A percentile compares a stretch with the other conserved stretches of the same genome.
These are phyloP conservation scores for Graphiopsis chlorocephala DNA, from an alignment of 2,329 filamentous ascomycete genomes.

Conservation along the genomic window DNA sequence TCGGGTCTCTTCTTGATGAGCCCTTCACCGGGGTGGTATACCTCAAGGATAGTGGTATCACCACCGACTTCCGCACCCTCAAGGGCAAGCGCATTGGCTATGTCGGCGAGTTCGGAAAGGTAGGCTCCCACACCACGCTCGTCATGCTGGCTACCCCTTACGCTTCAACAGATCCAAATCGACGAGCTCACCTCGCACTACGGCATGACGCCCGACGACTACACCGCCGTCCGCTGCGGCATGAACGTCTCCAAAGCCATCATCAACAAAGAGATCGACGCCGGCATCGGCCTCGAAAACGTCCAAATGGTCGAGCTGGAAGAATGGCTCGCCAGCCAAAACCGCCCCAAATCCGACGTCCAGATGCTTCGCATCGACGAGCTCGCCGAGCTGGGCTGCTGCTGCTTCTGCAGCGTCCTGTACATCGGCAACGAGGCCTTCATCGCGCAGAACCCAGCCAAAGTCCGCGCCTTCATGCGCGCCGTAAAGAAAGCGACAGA, in stretches of 20 bases:
- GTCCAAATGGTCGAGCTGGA: constrained; percentile 81
- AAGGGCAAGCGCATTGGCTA: constrained; percentile 77
- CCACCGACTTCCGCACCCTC: constrained; percentile 69
- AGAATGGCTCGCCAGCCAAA: constrained; percentile 66
- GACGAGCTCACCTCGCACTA: constrained; percentile 78
- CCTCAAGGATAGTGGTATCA: constrained; percentile 71
- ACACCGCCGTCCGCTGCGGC: constrained; percentile 73
- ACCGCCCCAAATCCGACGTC: constrained; percentile 63
- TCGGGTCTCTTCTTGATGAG: constrained; percentile 74
- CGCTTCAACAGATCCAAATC: constrained; percentile 63
- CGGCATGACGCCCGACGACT: constrained; percentile 69
- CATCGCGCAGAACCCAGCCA: constrained; percentile 62
- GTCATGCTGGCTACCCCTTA: not conserved
- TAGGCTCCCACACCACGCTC: constrained; percentile 22
- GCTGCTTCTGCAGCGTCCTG: constrained; percentile 79
- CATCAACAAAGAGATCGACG: constrained; percentile 69
- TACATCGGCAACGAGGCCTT: constrained; percentile 77
- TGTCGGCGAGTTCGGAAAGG: constrained; percentile 74
- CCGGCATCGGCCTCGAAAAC: constrained; percentile 74
- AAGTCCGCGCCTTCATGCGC: constrained; percentile 65
- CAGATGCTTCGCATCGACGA: constrained; percentile 81
- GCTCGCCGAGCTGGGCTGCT: constrained; percentile 75
- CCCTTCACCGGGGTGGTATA: constrained; percentile 78
- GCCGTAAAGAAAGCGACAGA: constrained; percentile 74
- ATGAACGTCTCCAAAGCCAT: constrained; percentile 80